These are phyloP conservation scores for Asterochloris sp. DNA, from an alignment of 139 green algal species.

Conservation along the genomic window DNA sequence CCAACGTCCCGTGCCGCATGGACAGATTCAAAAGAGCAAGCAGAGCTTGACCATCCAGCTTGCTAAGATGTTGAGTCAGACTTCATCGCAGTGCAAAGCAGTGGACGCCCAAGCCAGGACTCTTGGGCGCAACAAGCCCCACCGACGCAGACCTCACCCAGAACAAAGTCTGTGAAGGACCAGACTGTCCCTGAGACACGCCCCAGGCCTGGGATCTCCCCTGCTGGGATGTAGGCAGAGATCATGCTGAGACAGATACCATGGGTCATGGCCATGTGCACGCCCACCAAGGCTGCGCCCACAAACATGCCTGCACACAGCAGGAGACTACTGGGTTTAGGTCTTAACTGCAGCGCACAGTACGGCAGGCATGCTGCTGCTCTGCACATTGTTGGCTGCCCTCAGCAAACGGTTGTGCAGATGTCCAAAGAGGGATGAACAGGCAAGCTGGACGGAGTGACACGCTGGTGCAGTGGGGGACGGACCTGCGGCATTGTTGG, in stretches of 20 bases:
- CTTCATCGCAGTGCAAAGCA: not conserved
- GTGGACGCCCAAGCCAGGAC: not conserved
- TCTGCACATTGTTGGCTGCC: no score
- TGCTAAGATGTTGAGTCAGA: not conserved
- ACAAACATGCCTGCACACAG: slow-evolving; percentile 63
- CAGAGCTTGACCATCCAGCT: not conserved
- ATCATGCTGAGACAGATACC: slow-evolving; percentile 71
- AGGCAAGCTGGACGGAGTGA: not conserved
- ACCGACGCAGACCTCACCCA: slow-evolving; percentile 41
- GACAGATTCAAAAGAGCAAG: not conserved
- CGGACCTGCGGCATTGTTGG: slow-evolving; percentile 23
- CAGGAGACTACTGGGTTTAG: no score
- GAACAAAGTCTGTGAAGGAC: slow-evolving; percentile 79
- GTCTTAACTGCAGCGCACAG: no score
- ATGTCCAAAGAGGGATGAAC: not conserved
- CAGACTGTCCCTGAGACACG: slow-evolving; percentile 71
- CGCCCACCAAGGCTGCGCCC: slow-evolving; percentile 56
- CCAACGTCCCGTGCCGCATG: not conserved
- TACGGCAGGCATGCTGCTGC: no score
- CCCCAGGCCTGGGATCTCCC: slow-evolving; percentile 55
- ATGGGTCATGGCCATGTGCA: slow-evolving; percentile 86
- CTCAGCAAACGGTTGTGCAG: no score
- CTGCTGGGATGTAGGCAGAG: slow-evolving; percentile 62
- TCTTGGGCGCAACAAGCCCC: not conserved
- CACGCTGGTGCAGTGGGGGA: not conserved